Percentiles rank a stretch among this genome's conserved stretches.
phyloP scores from a whole-genome alignment of 495 filamentous ascomycete genomes.

The Penicillium riverlandense region DNA sequence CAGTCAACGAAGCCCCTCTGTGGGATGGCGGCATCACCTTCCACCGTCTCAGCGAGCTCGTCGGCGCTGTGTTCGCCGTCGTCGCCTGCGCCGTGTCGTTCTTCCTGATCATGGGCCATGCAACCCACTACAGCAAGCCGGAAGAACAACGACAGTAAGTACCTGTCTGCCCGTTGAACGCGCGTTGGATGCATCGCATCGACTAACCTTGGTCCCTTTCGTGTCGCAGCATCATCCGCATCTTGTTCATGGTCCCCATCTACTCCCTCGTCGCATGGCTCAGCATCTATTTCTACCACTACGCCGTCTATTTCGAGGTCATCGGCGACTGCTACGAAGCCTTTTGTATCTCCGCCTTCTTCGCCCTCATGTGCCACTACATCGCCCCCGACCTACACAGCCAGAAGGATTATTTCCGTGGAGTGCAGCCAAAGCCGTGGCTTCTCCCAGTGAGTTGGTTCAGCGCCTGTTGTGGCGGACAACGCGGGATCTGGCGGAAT shows the following conservation, averaged over 20 bases:
- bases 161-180: conserved; percentile 9
- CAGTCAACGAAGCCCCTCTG: conserved; percentile 34
- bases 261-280: conserved; percentile 77
- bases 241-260: conserved; percentile 84
- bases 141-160: conserved; percentile 75
- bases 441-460: conserved; percentile 62
- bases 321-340: conserved; percentile 86
- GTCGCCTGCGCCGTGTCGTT: conserved; percentile 36
- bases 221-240: conserved; percentile 72
- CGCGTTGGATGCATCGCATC: background rate
- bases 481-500: conserved; percentile 60
- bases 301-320: conserved; percentile 77
- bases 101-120: conserved; percentile 66
- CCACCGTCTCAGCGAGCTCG: conserved; percentile 38
- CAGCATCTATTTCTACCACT: conserved; percentile 66
- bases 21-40: conserved; percentile 45
- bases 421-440: conserved; percentile 63
- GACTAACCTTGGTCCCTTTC: conserved; percentile 8
- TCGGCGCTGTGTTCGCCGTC: conserved; percentile 41
- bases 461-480: conserved; percentile 58
- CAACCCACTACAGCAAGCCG: conserved; percentile 75
- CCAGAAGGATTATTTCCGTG: conserved; percentile 84
- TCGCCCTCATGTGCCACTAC: conserved; percentile 81
- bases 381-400: conserved; percentile 71
- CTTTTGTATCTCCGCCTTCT: conserved; percentile 86